phyloP scores from a whole-genome alignment of 768 basidiomycete genomes.

The Mycena amicta region DNA sequence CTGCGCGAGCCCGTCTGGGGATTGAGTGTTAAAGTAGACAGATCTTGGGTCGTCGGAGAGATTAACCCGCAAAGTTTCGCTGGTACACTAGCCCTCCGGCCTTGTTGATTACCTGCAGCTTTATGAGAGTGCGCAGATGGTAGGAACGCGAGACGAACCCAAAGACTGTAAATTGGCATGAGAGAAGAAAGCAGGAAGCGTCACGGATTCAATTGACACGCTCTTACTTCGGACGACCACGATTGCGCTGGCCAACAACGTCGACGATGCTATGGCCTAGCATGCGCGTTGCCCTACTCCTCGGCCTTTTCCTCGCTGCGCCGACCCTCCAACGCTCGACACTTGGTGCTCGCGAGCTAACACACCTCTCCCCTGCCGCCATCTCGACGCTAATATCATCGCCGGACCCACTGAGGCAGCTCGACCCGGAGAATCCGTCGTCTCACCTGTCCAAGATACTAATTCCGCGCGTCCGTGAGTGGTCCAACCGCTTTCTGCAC shows the following conservation, averaged over 20 bases:
- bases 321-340: slow-evolving; percentile 38
- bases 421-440: slow-evolving; percentile 64
- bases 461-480: slow-evolving; percentile 80
- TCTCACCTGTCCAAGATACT: slow-evolving; percentile 84
- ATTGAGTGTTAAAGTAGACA: slow-evolving; percentile 6
- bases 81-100: slow-evolving; percentile 97
- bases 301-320: slow-evolving; percentile 30
- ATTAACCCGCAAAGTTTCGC: slow-evolving; percentile 82
- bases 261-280: slow-evolving; percentile 6
- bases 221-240: slow-evolving; percentile 2
- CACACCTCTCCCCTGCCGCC: slow-evolving; percentile 51
- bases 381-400: slow-evolving; percentile 52
- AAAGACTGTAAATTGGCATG: slow-evolving; percentile 83
- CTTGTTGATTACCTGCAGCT: slow-evolving; percentile 88
- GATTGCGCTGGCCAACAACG: not conserved
- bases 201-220: not conserved
- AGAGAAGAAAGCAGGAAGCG: slow-evolving; percentile 4
- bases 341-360: slow-evolving; percentile 44
- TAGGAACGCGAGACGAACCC: slow-evolving; percentile 52
- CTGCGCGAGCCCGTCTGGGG: slow-evolving; percentile 84
- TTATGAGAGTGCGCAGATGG: slow-evolving; percentile 3
- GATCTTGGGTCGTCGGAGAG: slow-evolving; percentile 3
- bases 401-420: slow-evolving; percentile 66
- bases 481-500: slow-evolving; percentile 5
- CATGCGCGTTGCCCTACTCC: slow-evolving; percentile 27